Conservation (phyloP, 768 basidiomycete species). For the Dacryopinax primogenitus region DNA sequence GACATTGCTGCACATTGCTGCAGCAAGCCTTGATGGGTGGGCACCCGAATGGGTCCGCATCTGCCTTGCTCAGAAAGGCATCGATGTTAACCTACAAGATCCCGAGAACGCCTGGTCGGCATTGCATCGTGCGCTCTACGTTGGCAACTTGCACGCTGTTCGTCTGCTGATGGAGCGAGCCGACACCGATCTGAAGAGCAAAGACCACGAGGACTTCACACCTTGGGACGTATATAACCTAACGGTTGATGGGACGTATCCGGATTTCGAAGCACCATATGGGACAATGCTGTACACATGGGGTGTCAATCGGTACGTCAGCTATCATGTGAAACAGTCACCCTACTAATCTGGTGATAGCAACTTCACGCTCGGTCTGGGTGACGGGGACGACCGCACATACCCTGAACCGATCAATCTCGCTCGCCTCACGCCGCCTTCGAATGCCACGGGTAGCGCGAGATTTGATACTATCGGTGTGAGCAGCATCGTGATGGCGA, state of each 20-base stretch:
- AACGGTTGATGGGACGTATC: slow-evolving; percentile 63
- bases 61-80: slow-evolving; percentile 56
- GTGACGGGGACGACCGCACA: slow-evolving; percentile 62
- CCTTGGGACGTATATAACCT: slow-evolving; percentile 90
- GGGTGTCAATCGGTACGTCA: slow-evolving; percentile 60
- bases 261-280: slow-evolving; percentile 29
- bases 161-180: slow-evolving; percentile 58
- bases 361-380: slow-evolving; percentile 79
- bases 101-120: slow-evolving; percentile 83
- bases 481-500: slow-evolving; percentile 65
- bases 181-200: slow-evolving; percentile 58
- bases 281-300: slow-evolving; percentile 52
- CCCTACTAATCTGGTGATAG: slow-evolving; percentile 26
- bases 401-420: slow-evolving; percentile 67
- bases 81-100: slow-evolving; percentile 73
- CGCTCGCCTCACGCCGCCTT: slow-evolving; percentile 17
- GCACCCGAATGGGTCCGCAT: slow-evolving; percentile 65
- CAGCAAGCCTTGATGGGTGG: slow-evolving; percentile 44
- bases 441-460: slow-evolving; percentile 26
- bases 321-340: not conserved
- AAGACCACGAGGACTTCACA: slow-evolving; percentile 81
- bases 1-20: slow-evolving; percentile 73
- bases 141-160: slow-evolving; percentile 57
- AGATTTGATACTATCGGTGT: slow-evolving; percentile 54
- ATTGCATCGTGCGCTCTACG: slow-evolving; percentile 74